phyloP scores from a whole-genome alignment of 371 early-diverging fungal species.

The Mucor piriformis region DNA sequence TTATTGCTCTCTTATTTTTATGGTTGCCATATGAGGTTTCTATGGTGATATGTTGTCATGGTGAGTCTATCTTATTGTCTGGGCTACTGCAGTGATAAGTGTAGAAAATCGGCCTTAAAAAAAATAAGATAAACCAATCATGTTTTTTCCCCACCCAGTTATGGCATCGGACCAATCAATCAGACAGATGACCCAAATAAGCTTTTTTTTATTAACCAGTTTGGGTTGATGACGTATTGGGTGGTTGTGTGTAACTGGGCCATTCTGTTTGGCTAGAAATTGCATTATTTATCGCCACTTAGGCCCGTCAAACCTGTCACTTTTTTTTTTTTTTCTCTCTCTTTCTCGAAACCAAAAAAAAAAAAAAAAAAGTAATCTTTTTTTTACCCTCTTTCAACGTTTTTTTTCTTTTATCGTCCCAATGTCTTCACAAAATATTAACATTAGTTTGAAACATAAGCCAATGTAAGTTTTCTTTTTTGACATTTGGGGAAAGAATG shows the following conservation, averaged over 20 bases:
- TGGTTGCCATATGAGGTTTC: too few species aligned
- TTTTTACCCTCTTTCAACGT: neutral
- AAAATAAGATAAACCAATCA: neutral
- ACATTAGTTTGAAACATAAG: conserved; percentile 26
- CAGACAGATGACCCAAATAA: neutral
- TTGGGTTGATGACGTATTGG: neutral
- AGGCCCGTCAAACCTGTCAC: conserved; percentile 20
- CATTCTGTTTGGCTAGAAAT: neutral
- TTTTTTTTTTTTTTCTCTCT: conserved; percentile 11
- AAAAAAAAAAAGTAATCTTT: neutral
- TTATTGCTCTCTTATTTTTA: neutral
- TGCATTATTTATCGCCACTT: neutral
- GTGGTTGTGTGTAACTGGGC: neutral
- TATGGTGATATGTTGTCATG: neutral
- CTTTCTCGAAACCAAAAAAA: conserved; percentile 7
- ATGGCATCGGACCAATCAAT: neutral
- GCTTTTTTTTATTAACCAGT: neutral
- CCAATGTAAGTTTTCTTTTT: conserved; percentile 22
- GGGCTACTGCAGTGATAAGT: neutral
- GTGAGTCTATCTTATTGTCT: neutral
- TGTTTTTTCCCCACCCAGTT: neutral
- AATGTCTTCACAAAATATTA: conserved; percentile 32
- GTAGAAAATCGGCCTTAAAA: neutral
- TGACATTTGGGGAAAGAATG: neutral
- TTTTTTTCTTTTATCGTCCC: neutral